Base-by-base conservation (phyloP, 2,329 filamentous ascomycete species). In the Rosellinia necatrix region DNA sequence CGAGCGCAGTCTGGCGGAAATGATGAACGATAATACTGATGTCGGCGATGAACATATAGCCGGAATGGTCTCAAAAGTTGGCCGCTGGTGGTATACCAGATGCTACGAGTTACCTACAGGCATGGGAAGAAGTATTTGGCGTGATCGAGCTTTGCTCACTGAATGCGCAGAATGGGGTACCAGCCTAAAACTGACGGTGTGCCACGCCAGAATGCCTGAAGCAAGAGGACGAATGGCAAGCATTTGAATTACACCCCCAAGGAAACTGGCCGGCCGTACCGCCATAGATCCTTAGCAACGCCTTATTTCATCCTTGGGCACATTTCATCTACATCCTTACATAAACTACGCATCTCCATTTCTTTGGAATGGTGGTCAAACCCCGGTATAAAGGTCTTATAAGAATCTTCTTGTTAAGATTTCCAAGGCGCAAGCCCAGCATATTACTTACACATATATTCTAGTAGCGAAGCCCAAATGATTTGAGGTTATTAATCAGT, bases 21-120 rank as follows among this genome's bases (percentile, higher is more conserved):
- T 91, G 75, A 88, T 91, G 73, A 85, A 81, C 25, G 87, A 91
- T 62, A 81, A 86, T 30, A 82, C 84, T n/a, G 79, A 84, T 0
- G 78, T 82, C 12, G 88, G 89, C 19, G 91, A 96, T 64, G 90
- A 92, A 68, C 88, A 86, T 63, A 96, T 97, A 68, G 91, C 91
- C 12, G 92, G 91, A 68, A 96, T 96, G 81, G 92, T 97, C 19
- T 89, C 92, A 13, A 88, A 87, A 60, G 93, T 97, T 9, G 93
- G 92, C 2, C 83, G 94, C 38, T 97, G 93, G 91, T 99, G 94
- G 94, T 97, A 96, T 74, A 90, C 86, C 8, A 85, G 89, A 49
- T 97, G 93, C 77, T 97, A 97, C 71, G 93, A 97, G 74, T 82
- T 53, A 80, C 82, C 4, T 78, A 86, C 7, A 72, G 83, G 56